These are phyloP conservation scores for Xylaria sp. DNA, from an alignment of 2,329 filamentous ascomycete species.

Conservation along the genomic window DNA sequence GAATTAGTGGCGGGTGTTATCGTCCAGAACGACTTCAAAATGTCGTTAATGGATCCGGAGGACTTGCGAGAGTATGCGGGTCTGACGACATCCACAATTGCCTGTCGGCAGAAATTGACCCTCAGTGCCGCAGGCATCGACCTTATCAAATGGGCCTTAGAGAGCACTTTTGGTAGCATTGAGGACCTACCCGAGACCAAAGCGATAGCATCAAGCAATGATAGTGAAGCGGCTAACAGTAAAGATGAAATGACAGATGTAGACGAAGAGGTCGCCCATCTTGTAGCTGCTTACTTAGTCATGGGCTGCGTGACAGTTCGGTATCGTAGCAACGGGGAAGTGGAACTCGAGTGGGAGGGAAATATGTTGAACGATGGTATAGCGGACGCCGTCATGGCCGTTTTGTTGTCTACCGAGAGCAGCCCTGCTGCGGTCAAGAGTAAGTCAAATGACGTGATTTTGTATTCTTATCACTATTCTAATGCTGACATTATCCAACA, in stretches of 20 bases:
- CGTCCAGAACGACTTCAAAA: constrained; percentile 96
- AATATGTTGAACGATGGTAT: constrained; percentile 98
- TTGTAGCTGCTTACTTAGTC: constrained; percentile 67
- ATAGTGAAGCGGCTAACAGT: constrained; percentile 40
- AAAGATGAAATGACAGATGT: constrained; percentile 57
- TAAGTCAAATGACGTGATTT: no score
- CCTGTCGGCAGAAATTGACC: constrained; percentile 88
- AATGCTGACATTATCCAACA: constrained; percentile 40
- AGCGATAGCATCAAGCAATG: constrained; percentile 48
- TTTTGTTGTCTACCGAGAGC: constrained; percentile 89
- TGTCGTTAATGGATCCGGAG: constrained; percentile 95
- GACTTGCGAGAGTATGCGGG: constrained; percentile 95
- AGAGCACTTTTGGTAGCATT: constrained; percentile 90
- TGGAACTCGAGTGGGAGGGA: constrained; percentile 95
- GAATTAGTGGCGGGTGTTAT: constrained; percentile 84
- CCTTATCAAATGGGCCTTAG: constrained; percentile 89
- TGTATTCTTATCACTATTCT: neutral
- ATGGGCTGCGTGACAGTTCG: constrained; percentile 92
- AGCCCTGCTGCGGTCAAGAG: constrained; percentile 94
- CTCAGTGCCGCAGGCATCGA: constrained; percentile 89
- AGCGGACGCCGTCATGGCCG: constrained; percentile 94
- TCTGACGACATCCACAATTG: constrained; percentile 92
- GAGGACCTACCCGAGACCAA: constrained; percentile 68
- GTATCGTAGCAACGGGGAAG: constrained; percentile 75
- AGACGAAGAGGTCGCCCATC: constrained; percentile 66